phyloP scores from a whole-genome alignment of 2,329 filamentous ascomycete species.

The Fusarium neocosmosporiellum region DNA sequence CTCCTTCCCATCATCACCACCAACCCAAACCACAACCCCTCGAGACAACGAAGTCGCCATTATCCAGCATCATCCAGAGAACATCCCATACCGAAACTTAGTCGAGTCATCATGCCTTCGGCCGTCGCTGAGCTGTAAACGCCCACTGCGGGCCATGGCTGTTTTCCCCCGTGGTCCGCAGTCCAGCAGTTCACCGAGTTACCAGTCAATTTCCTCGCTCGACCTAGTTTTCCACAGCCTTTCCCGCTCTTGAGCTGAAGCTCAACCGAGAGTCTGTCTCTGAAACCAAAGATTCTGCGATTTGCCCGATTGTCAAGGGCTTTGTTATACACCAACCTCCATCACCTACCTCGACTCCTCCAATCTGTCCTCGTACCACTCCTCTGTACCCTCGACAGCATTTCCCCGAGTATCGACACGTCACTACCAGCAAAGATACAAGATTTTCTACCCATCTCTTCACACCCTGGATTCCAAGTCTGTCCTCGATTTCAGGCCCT shows the following conservation, averaged over 20 bases:
- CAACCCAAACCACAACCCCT: constrained; percentile 48
- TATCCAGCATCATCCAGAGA: constrained; percentile 46
- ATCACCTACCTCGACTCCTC: constrained; percentile 9
- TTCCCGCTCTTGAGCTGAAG: constrained; percentile 57
- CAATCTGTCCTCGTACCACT: not conserved
- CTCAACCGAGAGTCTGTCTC: constrained; percentile 53
- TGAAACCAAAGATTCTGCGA: constrained; percentile 49
- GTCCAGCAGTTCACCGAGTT: constrained; percentile 89
- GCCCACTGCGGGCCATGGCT: constrained; percentile 77
- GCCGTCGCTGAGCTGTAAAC: constrained; percentile 93
- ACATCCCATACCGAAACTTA: constrained; percentile 65
- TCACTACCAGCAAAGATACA: not conserved
- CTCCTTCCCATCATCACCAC: constrained; percentile 46
- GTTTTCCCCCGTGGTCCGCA: constrained; percentile 69
- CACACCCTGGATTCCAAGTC: not conserved
- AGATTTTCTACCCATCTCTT: not conserved
- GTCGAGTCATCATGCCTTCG: constrained; percentile 78
- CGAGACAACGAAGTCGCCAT: constrained; percentile 75
- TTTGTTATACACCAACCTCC: constrained; percentile 27
- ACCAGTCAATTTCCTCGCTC: constrained; percentile 63
- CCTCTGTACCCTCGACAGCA: not conserved
- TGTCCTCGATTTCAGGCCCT: not conserved
- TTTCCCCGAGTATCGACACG: constrained; percentile 1
- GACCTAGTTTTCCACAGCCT: constrained; percentile 76
- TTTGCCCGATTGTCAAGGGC: constrained; percentile 47